A percentile compares a stretch with the other conserved stretches of the same genome.
Evolutionary conservation across 2,329 filamentous ascomycete genomes (phyloP).

Genomic region (Laburnicola sp.): DNA sequence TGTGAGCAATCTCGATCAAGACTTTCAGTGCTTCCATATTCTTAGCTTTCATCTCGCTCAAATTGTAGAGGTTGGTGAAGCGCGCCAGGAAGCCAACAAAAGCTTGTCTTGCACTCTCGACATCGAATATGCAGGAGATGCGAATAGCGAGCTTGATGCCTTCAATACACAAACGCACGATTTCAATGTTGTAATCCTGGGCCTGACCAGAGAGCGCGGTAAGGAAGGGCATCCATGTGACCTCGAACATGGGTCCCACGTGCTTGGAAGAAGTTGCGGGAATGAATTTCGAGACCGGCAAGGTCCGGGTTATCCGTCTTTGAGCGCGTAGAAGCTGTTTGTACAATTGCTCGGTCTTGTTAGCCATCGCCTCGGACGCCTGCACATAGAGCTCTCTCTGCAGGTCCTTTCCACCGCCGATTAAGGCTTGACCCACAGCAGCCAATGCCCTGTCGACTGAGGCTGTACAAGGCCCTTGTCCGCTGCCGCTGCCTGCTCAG

Average conservation of each 20-base stretch:
- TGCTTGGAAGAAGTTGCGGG: conserved; percentile 92
- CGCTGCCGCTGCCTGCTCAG: conserved; percentile 86
- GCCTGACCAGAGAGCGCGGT: conserved; percentile 91
- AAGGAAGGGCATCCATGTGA: conserved; percentile 99
- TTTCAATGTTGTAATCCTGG: conserved; percentile 91
- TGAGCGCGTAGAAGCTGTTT: conserved; percentile 91
- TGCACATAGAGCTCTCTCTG: conserved; percentile 92
- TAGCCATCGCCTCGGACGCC: conserved; percentile 91
- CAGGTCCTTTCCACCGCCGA: conserved; percentile 87
- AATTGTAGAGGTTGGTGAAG: conserved; percentile 93
- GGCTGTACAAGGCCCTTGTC: conserved; percentile 66
- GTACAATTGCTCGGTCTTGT: conserved; percentile 81
- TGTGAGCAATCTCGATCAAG: conserved; percentile 86
- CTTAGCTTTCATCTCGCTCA: conserved; percentile 93
- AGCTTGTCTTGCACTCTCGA: conserved; percentile 89
- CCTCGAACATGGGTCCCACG: conserved; percentile 97
- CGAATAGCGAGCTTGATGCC: conserved; percentile 92
- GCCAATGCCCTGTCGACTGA: conserved; percentile 69
- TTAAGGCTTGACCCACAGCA: conserved; percentile 83
- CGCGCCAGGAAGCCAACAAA: conserved; percentile 93
- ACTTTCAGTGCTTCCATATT: conserved; percentile 94
- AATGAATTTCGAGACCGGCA: conserved; percentile 73
- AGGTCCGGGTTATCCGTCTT: conserved; percentile 73
- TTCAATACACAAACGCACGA: conserved; percentile 89
- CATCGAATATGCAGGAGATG: conserved; percentile 89